Base-by-base conservation (phyloP, 495 filamentous ascomycete species). In the Diplogelasinospora grovesii region DNA sequence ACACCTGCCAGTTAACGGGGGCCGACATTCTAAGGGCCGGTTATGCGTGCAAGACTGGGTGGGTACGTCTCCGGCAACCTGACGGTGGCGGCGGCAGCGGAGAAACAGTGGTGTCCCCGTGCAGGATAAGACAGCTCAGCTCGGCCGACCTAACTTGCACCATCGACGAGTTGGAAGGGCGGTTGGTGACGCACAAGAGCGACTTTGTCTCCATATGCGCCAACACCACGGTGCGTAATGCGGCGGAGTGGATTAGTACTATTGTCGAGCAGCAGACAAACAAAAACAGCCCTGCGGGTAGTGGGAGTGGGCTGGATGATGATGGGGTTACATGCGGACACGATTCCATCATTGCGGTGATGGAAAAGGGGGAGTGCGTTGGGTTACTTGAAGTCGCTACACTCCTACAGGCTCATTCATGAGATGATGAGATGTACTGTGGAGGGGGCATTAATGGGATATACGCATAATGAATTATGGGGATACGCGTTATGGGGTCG, bases 141-240 rank as follows among this genome's bases (percentile, higher is more conserved):
- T 48, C 61, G 0, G 48, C 41, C 2, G 57, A 70, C 22, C 49
- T 75, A 40, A 31, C 53, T 10, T 43, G 45, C 23, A 19, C 32
- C 0, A 30, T 67, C 5, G 37, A 39, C 5, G 36, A 41, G 5
- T 45, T 49, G 20, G 19, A 47, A 13, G 45, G 61, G 1, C 60
- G 65, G 41, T 39, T 73, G 28, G 43, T 68, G 30, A 63, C 63
- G 1, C 48, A 53, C 2, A 41, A 53, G 22, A 50, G 46, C 5
- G 65, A 70, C 8, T 73, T 70, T 53, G 53, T 77, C n/a, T 53
- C 51, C n/a, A 57, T 74, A 0, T 52, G 57, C 6, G 63, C 59
- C 8, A 60, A 68, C 15, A 65, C 62, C 13, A 63, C 56, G 14
- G 48, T 73, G 10, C 41, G 49, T 5, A 46, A 63, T 19, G 72